A percentile compares a stretch with the other conserved stretches of the same genome.
These are phyloP conservation scores for Rubia yunnanensis DNA, from an alignment of 257 asterid species.

Conservation along the genomic window DNA sequence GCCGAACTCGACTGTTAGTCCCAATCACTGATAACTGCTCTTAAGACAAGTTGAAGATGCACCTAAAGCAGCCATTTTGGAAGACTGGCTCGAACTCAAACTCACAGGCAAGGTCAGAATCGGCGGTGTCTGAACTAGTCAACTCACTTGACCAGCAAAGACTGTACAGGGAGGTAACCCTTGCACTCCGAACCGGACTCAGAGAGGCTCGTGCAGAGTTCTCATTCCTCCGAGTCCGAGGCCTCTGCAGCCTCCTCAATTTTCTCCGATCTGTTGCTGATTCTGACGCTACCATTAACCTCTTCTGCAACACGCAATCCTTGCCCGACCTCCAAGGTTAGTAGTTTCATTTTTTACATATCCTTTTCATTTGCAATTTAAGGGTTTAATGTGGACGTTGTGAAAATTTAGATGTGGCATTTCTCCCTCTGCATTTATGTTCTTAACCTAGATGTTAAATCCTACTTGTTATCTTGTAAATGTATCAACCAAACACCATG, in stretches of 20 bases:
- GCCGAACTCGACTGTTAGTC: background rate
- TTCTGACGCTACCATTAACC: conserved; percentile 57
- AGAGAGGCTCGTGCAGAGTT: conserved; percentile 85
- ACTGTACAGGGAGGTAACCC: conserved; percentile 74
- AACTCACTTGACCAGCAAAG: conserved; percentile 66
- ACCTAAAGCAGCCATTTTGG: conserved; percentile 84
- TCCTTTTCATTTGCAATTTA: background rate
- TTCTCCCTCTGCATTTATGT: background rate
- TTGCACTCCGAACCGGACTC: conserved; percentile 82
- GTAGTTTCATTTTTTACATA: background rate
- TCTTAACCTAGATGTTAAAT: no score
- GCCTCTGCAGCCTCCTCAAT: conserved; percentile 74
- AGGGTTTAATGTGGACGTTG: background rate
- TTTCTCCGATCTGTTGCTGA: conserved; percentile 81
- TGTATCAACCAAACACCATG: background rate
- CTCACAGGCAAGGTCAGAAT: conserved; percentile 32
- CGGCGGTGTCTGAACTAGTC: conserved; percentile 68
- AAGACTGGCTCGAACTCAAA: conserved; percentile 39
- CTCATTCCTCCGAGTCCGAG: conserved; percentile 79
- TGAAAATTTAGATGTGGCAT: background rate
- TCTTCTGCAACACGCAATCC: conserved; percentile 72
- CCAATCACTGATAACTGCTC: background rate
- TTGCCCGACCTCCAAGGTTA: conserved; percentile 77
- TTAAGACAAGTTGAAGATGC: conserved; percentile 29
- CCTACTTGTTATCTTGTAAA: background rate